Evolutionary conservation across 768 basidiomycete species (phyloP).

Genomic region (Mycena polygramma): DNA sequence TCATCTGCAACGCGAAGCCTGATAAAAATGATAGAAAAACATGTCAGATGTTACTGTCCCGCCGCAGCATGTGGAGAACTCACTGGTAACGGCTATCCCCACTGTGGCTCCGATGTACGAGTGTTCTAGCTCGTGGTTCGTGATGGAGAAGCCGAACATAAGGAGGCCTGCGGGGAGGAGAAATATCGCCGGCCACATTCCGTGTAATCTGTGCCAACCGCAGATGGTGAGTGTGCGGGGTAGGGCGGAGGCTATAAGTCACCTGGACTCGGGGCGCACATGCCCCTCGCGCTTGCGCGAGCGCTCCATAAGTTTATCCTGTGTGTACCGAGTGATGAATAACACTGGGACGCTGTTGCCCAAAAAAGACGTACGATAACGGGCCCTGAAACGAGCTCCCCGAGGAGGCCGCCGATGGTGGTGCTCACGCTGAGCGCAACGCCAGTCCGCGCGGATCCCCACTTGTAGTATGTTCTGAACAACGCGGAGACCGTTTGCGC

Average conservation of each 20-base stretch:
- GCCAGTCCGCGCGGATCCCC: slow-evolving; percentile 36
- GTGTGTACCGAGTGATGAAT: too few species aligned
- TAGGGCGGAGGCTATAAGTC: not conserved
- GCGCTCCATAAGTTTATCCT: slow-evolving; percentile 38
- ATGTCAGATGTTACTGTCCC: not conserved
- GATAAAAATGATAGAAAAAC: not conserved
- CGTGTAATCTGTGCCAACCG: slow-evolving; percentile 26
- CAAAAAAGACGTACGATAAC: slow-evolving; percentile 28
- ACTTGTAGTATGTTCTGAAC: slow-evolving; percentile 34
- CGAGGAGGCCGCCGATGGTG: slow-evolving; percentile 37
- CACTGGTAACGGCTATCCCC: slow-evolving; percentile 35
- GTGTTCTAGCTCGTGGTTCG: slow-evolving; percentile 29
- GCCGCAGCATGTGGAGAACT: not conserved
- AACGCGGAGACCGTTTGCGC: slow-evolving; percentile 39
- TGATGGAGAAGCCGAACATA: slow-evolving; percentile 37
- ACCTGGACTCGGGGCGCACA: slow-evolving; percentile 34
- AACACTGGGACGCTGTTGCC: too few species aligned
- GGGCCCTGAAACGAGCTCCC: slow-evolving; percentile 37
- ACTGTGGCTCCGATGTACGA: slow-evolving; percentile 36
- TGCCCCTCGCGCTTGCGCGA: slow-evolving; percentile 28
- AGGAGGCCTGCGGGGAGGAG: slow-evolving; percentile 36
- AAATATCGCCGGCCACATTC: slow-evolving; percentile 38
- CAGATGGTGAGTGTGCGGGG: too few species aligned
- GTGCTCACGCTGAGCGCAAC: slow-evolving; percentile 38
- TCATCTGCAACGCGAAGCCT: slow-evolving; percentile 40